phyloP scores from a whole-genome alignment of 805 yeast genomes.

The Tetrapisispora nanseiensis region DNA sequence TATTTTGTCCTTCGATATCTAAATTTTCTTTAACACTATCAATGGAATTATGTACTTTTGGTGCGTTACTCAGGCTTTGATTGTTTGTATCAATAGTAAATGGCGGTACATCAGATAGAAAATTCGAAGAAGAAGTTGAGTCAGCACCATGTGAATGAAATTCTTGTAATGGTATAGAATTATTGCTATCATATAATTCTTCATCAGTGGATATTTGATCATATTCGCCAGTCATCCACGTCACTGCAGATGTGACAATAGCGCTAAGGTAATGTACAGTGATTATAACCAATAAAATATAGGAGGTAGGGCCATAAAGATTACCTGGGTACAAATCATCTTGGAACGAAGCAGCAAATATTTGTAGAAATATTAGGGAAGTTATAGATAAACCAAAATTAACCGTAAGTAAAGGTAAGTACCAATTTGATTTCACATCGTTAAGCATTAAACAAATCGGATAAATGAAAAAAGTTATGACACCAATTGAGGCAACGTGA shows the following conservation, averaged over 20 bases:
- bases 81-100: not conserved
- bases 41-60: not conserved
- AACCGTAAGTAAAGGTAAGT: conserved; percentile 43
- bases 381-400: conserved; percentile 39
- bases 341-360: conserved; percentile 52
- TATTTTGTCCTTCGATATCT: not conserved
- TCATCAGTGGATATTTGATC: not conserved
- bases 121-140: not conserved
- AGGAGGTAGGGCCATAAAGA: conserved; percentile 58
- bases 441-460: conserved; percentile 63
- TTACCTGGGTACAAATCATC: conserved; percentile 60
- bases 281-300: conserved; percentile 46
- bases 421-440: conserved; percentile 48
- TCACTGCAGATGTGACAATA: conserved; percentile 37
- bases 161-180: conserved; percentile 1
- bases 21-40: not conserved
- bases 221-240: conserved; percentile 4
- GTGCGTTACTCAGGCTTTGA: not conserved
- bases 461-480: conserved; percentile 45
- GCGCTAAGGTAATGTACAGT: conserved; percentile 48
- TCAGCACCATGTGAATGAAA: conserved; percentile 1
- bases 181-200: not conserved
- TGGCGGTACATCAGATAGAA: not conserved
- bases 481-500: conserved; percentile 41
- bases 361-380: conserved; percentile 45